Evolutionary conservation across 108 stramenopile genomes (phyloP).

Genomic region (Asterionellopsis glacialis): DNA sequence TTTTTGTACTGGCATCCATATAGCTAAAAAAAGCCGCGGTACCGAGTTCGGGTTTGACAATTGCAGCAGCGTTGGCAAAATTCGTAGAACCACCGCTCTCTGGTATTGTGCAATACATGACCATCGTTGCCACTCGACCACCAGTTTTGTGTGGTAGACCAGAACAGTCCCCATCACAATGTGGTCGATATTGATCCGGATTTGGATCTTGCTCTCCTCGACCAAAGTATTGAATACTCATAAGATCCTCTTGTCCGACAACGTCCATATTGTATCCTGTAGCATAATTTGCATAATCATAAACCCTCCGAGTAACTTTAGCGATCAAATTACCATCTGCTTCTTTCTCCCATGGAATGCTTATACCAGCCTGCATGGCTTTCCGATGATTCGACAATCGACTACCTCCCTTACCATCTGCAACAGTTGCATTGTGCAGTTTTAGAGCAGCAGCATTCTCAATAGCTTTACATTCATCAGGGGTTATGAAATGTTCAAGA

Average conservation of each 20-base stretch:
- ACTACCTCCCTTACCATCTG: conserved; percentile 74
- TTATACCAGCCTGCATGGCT: conserved; percentile 78
- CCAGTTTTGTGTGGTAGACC: conserved; percentile 60
- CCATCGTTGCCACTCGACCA: conserved; percentile 87
- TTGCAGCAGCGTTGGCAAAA: conserved; percentile 72
- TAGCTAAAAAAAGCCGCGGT: conserved; percentile 83
- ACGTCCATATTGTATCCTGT: conserved; percentile 52
- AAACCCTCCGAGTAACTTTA: conserved; percentile 44
- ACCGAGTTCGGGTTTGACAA: conserved; percentile 68
- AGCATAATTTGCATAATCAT: conserved; percentile 71
- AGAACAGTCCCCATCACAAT: conserved; percentile 87
- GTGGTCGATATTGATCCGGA: conserved; percentile 85
- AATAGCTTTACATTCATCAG: conserved; percentile 79
- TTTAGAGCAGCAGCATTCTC: conserved; percentile 44
- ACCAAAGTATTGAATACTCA: conserved; percentile 82
- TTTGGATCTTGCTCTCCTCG: conserved; percentile 35
- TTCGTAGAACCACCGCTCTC: conserved; percentile 80
- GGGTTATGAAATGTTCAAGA: conserved; percentile 69
- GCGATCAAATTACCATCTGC: conserved; percentile 61
- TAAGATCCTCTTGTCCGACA: conserved; percentile 81
- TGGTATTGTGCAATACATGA: conserved; percentile 87
- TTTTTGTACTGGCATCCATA: conserved; percentile 50
- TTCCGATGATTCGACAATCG: conserved; percentile 62
- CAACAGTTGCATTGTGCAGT: conserved; percentile 76
- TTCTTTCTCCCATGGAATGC: conserved; percentile 70